Percentiles rank a stretch among this genome's conserved stretches.
phyloP scores from a whole-genome alignment of 2,329 filamentous ascomycete species.

The Beauveria sp. region DNA sequence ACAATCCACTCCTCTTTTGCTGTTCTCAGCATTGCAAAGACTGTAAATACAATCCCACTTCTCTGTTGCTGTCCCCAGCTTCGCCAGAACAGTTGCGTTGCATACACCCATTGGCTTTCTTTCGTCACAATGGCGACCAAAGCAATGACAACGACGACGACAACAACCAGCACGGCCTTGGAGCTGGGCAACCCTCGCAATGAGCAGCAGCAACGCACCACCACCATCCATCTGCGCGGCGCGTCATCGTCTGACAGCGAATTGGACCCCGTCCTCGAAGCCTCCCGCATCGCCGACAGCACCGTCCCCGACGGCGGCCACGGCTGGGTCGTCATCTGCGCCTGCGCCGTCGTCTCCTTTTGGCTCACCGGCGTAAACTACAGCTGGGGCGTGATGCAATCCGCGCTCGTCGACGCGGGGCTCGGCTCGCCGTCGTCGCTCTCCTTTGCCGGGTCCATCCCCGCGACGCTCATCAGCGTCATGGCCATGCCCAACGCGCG shows the following conservation, averaged over 20 bases:
- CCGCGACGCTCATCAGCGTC: constrained; percentile 4
- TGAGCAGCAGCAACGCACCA: not conserved
- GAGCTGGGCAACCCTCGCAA: not conserved
- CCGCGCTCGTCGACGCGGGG: not conserved
- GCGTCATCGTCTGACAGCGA: not conserved
- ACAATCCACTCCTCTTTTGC: not conserved
- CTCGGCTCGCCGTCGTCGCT: constrained; percentile 8
- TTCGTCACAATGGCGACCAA: not conserved
- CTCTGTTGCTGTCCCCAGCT: no score
- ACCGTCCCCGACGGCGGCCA: constrained; percentile 12
- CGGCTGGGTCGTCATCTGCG: constrained; percentile 11
- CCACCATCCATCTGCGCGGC: constrained; percentile 1
- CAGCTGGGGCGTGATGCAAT: constrained; percentile 12
- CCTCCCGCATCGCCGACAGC: constrained; percentile 3
- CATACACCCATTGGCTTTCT: no score
- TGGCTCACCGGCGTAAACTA: constrained; percentile 11
- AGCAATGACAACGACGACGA: not conserved
- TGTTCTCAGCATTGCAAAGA: not conserved
- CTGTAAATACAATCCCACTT: no score
- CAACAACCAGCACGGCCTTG: constrained; percentile 2
- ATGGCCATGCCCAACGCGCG: constrained; percentile 7
- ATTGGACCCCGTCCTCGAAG: constrained; percentile 4
- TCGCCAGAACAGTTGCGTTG: not conserved
- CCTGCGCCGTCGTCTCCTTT: constrained; percentile 10
- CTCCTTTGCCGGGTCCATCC: constrained; percentile 12